Base-by-base conservation (phyloP, 2,329 filamentous ascomycete species). In the Stromatinia cepivora region DNA sequence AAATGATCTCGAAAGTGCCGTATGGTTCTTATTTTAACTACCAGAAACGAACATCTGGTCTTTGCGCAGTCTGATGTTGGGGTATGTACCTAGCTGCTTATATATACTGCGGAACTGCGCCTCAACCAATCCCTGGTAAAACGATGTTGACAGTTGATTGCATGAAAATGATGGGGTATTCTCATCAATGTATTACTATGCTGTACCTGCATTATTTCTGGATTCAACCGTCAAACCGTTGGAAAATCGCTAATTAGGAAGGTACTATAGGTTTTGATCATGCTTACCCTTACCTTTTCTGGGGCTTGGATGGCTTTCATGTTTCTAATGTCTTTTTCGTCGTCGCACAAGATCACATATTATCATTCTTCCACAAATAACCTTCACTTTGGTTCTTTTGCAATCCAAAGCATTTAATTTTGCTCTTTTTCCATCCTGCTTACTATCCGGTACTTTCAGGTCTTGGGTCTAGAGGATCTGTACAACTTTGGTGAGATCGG, bases 11-110 rank as follows among this genome's bases (percentile, higher is more conserved):
- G 9, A 25, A 50, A 42, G 42, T 50, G 39, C 54, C 31, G 45
- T 67, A 48, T 31, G 28, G 31, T 28, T 67, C 22, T 58, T 59
- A 50, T 59, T 59, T 59, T 48, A 59, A 67, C 53, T 28, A 67
- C 36, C n/a, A 48, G 53, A n/a, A 50, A 59, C 31, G 31, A 67
- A 48, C 42, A 67, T 25, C 42, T 59, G 39, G 31, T 61, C 28
- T 67, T 52, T 67, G 65, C 54, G 65, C 31, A 61, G 65, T 67
- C 39, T 11, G 31, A 61, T 50, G 45, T 50, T 48, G 54, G 52
- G 65, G 42, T 65, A 42, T 52, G n/a, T 36, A 42, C 8, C 7
- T 53, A 52, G 46, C 31, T 39, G 61, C 10, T 63, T 22, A 39
- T 52, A 39, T 39, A 15, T 50, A 39, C 31, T 63, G 59, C 31